Conservation (phyloP, 306 rosid species). For the Prunus padus region DNA sequence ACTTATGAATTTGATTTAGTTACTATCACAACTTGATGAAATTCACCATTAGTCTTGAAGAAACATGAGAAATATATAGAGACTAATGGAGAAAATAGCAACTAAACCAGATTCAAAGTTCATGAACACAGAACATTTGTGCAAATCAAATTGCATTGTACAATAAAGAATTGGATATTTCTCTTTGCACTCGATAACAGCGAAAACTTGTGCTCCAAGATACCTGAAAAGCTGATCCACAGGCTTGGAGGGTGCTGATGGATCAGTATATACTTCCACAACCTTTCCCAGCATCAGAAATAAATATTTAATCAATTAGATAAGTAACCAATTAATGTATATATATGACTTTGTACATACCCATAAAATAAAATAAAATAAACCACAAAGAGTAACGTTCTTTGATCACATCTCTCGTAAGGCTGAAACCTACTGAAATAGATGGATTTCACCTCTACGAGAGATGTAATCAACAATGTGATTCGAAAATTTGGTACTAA, state of each 20-base stretch:
- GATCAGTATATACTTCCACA: constrained; percentile 69
- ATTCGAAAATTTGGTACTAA: neutral
- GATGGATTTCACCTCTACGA: neutral
- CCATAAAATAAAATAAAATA: neutral
- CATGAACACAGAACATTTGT: neutral
- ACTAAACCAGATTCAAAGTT: neutral
- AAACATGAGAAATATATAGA: no score
- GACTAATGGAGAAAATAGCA: neutral
- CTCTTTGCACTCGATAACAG: neutral
- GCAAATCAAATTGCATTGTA: neutral
- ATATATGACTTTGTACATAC: neutral
- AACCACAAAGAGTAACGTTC: neutral
- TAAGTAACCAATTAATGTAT: neutral
- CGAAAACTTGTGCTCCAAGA: neutral
- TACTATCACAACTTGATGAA: no score
- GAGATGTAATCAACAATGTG: neutral
- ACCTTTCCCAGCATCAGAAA: constrained; percentile 42
- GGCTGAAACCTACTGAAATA: neutral
- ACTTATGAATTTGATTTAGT: no score
- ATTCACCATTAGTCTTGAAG: no score
- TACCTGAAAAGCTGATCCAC: constrained; percentile 83
- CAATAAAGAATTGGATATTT: neutral
- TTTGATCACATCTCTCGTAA: neutral
- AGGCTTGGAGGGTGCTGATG: constrained; percentile 66
- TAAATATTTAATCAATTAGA: neutral